Evolutionary conservation across 805 yeast species (phyloP).

Genomic region (Isabelozyma heimii): DNA sequence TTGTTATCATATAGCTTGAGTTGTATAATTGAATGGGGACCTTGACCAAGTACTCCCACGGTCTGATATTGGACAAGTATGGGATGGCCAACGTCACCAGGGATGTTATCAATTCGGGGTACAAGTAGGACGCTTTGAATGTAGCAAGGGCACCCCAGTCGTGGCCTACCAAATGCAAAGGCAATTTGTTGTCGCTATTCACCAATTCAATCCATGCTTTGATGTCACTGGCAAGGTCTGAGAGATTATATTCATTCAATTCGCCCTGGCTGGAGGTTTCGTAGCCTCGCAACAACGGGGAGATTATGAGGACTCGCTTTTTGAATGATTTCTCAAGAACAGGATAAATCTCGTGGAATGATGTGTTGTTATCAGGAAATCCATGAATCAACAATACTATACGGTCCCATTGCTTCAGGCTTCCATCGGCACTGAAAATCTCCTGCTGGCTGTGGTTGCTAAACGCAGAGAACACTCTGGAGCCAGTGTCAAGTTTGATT

Average conservation of each 20-base stretch:
- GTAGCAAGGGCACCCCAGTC: conserved; percentile 44
- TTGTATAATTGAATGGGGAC: conserved; percentile 33
- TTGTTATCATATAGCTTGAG: conserved; percentile 35
- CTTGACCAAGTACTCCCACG: conserved; percentile 25
- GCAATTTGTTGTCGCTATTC: conserved; percentile 9
- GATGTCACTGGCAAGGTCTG: conserved; percentile 33
- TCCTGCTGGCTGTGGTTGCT: conserved; percentile 12
- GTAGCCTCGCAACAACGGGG: conserved; percentile 39
- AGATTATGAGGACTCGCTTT: conserved; percentile 19
- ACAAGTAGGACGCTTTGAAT: conserved; percentile 30
- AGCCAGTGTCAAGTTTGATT: conserved; percentile 13
- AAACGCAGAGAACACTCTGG: conserved; percentile 17
- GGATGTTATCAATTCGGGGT: conserved; percentile 32
- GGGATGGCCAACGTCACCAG: conserved; percentile 40
- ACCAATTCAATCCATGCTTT: conserved; percentile 26
- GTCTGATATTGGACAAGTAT: conserved; percentile 22
- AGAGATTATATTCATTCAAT: conserved; percentile 19
- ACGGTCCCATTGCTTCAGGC: conserved; percentile 11
- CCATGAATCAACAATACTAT: conserved; percentile 32
- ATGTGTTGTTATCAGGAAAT: conserved; percentile 36
- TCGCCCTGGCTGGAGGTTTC: conserved; percentile 28
- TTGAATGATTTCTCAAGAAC: conserved; percentile 11
- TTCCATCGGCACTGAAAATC: conserved; percentile 9
- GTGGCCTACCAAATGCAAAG: conserved; percentile 40
- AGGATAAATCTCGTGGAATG: conserved; percentile 23